A percentile compares a stretch with the other conserved stretches of the same genome.
phyloP scores from a whole-genome alignment of 2,329 filamentous ascomycete genomes.

The Colletotrichum sp. region DNA sequence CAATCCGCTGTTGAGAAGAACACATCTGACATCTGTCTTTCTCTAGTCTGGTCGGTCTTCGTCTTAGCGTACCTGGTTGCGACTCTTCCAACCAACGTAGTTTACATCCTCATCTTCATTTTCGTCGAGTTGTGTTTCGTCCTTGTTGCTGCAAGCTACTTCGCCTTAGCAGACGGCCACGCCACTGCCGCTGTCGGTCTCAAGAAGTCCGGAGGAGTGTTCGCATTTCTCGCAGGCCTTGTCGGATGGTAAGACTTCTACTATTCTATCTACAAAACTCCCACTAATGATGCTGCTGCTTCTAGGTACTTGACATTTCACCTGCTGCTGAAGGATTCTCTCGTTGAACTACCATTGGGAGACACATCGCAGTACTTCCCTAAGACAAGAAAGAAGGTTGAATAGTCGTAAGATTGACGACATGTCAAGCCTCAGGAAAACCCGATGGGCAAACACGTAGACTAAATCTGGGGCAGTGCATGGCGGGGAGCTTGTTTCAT shows the following conservation, averaged over 20 bases:
- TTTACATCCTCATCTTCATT: conserved; percentile 29
- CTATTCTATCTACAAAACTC: neutral
- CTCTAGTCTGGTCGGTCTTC: conserved; percentile 28
- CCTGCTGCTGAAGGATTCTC: conserved; percentile 27
- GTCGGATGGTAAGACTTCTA: conserved; percentile 26
- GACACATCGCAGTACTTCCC: conserved; percentile 29
- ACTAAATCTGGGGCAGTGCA: neutral
- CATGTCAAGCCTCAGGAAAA: neutral
- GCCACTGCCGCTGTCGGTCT: conserved; percentile 6
- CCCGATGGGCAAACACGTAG: neutral
- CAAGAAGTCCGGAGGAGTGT: conserved; percentile 28
- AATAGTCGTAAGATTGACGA: neutral
- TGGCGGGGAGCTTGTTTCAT: neutral
- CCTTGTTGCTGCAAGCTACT: conserved; percentile 27
- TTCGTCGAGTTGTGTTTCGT: conserved; percentile 28
- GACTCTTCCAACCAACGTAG: conserved; percentile 27
- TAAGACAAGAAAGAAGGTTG: conserved; percentile 18
- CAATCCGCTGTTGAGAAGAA: neutral
- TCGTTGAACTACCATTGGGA: conserved; percentile 27
- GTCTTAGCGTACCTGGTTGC: conserved; percentile 28
- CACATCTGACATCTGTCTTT: neutral
- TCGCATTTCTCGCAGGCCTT: conserved; percentile 30
- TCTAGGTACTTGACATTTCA: conserved; percentile 30
- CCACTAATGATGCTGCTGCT: neutral
- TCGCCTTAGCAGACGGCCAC: conserved; percentile 29